Evolutionary conservation across 805 yeast species (phyloP).

Genomic region (Maudiozyma pseudohumilis): DNA sequence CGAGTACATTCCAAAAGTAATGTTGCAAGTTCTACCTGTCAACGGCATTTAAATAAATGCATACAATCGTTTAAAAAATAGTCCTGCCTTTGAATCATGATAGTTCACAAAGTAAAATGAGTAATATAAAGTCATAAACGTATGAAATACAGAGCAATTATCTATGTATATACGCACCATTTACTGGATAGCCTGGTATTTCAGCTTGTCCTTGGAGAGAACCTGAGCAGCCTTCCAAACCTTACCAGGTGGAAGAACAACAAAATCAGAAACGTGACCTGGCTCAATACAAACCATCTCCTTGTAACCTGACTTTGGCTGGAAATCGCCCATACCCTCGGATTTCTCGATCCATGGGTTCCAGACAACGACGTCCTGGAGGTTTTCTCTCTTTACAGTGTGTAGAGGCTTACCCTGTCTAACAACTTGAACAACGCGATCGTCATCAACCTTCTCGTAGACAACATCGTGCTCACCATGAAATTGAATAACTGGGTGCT

Average conservation of each 20-base stretch:
- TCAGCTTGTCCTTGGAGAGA: conserved; percentile 45
- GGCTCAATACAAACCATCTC: conserved; percentile 94
- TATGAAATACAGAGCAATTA: too few species aligned
- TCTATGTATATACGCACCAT: too few species aligned
- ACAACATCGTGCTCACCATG: conserved; percentile 78
- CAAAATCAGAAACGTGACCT: conserved; percentile 70
- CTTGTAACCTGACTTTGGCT: conserved; percentile 73
- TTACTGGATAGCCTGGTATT: conserved; percentile 42
- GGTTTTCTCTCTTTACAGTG: conserved; percentile 52
- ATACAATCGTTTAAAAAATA: too few species aligned
- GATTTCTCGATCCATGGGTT: conserved; percentile 90
- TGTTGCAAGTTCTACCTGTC: too few species aligned
- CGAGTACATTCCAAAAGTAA: too few species aligned
- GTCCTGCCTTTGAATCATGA: too few species aligned
- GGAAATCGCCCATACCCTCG: conserved; percentile 77
- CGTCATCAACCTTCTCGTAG: conserved; percentile 50
- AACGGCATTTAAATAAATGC: too few species aligned
- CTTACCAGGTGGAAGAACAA: conserved; percentile 55
- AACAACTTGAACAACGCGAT: conserved; percentile 55
- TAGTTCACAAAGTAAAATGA: too few species aligned
- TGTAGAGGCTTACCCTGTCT: conserved; percentile 62
- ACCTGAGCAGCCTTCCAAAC: conserved; percentile 69
- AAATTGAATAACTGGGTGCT: conserved; percentile 64
- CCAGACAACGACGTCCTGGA: conserved; percentile 81
- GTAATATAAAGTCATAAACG: too few species aligned